phyloP scores from a whole-genome alignment of 2,329 filamentous ascomycete species.

The Chlorencoelia australis region DNA sequence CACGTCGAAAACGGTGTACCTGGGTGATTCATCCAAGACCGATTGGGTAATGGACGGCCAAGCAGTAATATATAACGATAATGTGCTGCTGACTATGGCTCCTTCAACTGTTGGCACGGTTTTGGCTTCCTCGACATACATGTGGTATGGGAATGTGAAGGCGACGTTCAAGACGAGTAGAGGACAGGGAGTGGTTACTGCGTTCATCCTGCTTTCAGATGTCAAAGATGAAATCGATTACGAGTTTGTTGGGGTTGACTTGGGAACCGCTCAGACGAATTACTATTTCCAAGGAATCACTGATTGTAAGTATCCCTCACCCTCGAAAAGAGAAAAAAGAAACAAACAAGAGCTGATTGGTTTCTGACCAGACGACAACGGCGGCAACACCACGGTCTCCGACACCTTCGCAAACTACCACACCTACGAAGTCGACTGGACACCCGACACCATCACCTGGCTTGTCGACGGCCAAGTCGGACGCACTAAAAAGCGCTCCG shows the following conservation, averaged over 20 bases:
- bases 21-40: conserved; percentile 67
- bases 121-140: conserved; percentile 71
- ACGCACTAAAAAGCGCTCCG: conserved; percentile 62
- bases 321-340: conserved; percentile 1
- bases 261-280: conserved; percentile 77
- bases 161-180: conserved; percentile 76
- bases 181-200: conserved; percentile 85
- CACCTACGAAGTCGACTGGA: conserved; percentile 90
- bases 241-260: conserved; percentile 79
- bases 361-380: conserved; percentile 64
- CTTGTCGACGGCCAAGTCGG: conserved; percentile 69
- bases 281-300: conserved; percentile 94
- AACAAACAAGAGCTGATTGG: conserved; percentile 21
- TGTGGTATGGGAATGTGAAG: conserved; percentile 95
- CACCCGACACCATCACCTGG: conserved; percentile 78
- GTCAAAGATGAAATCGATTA: conserved; percentile 98
- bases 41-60: conserved; percentile 87
- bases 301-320: conserved; percentile 53
- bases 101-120: conserved; percentile 78
- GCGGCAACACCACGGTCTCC: conserved; percentile 55
- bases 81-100: conserved; percentile 81
- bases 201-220: conserved; percentile 90
- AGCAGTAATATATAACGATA: conserved; percentile 56
- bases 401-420: conserved; percentile 74
- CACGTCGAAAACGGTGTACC: conserved; percentile 65